Evolutionary conservation across 805 yeast species (phyloP), one percentile per base, ranked within the genome.

Genomic region (Debaryomyces prosopidis): DNA sequence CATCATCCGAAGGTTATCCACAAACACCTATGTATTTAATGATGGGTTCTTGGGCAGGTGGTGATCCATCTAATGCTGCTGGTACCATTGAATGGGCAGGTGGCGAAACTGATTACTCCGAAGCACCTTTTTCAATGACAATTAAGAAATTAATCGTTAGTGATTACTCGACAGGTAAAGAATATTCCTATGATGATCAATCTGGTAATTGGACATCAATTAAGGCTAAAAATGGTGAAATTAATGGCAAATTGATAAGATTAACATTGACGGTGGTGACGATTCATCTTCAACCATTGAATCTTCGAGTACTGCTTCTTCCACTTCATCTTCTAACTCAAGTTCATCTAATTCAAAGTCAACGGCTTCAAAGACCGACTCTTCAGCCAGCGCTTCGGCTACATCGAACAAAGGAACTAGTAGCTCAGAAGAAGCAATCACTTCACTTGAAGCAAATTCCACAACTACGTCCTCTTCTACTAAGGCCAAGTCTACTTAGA

Each of bases 81-180:
- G 92, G 92, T 39, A 84, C 89, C 2, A 83, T 85, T 45, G 81
- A 81, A 59, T 85, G 92, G 92, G 88, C 90, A 3, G 90, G 91
- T 46, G 94, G 94, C 40, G 47, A 52, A 15, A 80, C 89, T 10
- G 84, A 85, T 59, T 85, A 80, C 55, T 41, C 75, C 3, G 59
- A 77, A 20, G 88, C 81, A 27, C 92, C 92, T 39, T 87, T 82
- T 63, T 56, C 79, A 17, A 84, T 87, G 85, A 58, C 73, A 51
- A 73, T 89, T 54, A 71, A 81, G 54, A 66, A 71, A 4, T 60
- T 88, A 42, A 59, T 72, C 19, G 82, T 86, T 16, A 71, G 80
- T 20, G 89, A 85, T 62, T 85, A 82, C 59, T 83, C 88, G 2
- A 67, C 81, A 14, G 90, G 89, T 39, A 54, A 69, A 2, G 73